Conservation (phyloP, 1,284 basidiomycete species). For the Puccinia triticina region DNA sequence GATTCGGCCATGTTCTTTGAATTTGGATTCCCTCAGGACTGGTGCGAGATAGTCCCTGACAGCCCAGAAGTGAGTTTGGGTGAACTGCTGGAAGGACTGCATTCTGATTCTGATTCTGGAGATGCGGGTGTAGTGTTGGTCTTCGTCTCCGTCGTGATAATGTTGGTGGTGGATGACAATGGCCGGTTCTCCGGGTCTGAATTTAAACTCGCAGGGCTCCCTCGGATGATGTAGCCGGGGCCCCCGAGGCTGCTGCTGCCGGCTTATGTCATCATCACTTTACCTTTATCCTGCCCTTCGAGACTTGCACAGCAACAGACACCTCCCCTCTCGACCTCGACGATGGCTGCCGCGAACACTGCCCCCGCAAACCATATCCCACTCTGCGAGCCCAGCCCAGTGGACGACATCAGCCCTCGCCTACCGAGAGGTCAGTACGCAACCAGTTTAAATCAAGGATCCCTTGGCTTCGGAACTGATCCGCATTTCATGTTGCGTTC, state of each 20-base stretch:
- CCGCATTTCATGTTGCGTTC: neutral
- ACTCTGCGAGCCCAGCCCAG: slow-evolving; percentile 23
- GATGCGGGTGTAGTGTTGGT: too few relatives aligned
- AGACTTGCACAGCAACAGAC: neutral
- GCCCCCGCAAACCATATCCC: neutral
- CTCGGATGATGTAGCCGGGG: neutral
- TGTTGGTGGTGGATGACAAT: neutral
- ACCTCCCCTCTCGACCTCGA: neutral
- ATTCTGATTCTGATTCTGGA: neutral
- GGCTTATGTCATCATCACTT: neutral
- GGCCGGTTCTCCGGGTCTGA: too few relatives aligned
- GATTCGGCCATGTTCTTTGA: slow-evolving; percentile 96
- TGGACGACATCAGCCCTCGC: slow-evolving; percentile 17
- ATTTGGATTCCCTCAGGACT: slow-evolving; percentile 94
- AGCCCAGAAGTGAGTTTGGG: slow-evolving; percentile 85
- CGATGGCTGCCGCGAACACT: neutral
- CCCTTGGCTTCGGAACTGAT: neutral
- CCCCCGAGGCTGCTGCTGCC: neutral
- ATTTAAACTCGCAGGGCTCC: too few relatives aligned
- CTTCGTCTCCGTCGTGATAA: too few relatives aligned
- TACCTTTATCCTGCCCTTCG: neutral
- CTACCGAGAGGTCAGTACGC: neutral
- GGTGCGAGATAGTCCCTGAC: slow-evolving; percentile 95
- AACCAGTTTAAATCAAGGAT: neutral
- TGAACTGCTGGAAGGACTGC: slow-evolving; percentile 50